These are phyloP conservation scores for Neonectria coccinea DNA, from an alignment of 2,329 filamentous ascomycete species.

Conservation along the genomic window DNA sequence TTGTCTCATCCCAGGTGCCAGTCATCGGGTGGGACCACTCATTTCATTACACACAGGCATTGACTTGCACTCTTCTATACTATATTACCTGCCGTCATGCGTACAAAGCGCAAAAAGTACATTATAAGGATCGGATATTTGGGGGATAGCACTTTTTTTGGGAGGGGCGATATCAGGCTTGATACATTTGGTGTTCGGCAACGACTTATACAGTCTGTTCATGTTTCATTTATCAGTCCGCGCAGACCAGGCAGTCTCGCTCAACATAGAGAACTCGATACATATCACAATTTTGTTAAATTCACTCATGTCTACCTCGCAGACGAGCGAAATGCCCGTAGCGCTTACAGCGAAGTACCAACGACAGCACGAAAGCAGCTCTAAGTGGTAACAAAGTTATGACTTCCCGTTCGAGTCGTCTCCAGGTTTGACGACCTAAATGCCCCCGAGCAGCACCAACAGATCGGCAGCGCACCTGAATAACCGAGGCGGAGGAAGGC, in stretches of 20 bases:
- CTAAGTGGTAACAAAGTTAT: too few species aligned
- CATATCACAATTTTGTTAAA: not conserved
- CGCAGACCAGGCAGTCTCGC: not conserved
- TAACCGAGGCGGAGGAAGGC: not conserved
- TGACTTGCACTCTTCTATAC: conserved; percentile 3
- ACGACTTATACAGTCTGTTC: not conserved
- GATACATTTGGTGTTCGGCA: conserved; percentile 18
- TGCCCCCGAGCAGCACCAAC: too few species aligned
- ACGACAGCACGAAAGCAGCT: not conserved
- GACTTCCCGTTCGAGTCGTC: not conserved
- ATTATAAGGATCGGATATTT: not conserved
- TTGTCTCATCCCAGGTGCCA: not conserved
- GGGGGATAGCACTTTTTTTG: conserved; percentile 5
- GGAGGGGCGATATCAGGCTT: conserved; percentile 21
- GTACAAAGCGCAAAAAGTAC: conserved; percentile 2
- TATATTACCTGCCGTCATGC: not conserved
- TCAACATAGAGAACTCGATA: not conserved
- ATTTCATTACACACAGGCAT: conserved; percentile 2
- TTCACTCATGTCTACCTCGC: not conserved
- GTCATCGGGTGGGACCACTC: not conserved
- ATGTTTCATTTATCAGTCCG: not conserved
- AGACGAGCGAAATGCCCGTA: too few species aligned
- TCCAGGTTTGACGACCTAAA: not conserved
- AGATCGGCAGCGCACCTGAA: not conserved
- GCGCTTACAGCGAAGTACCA: not conserved